Base-by-base conservation (phyloP, 257 asterid genomes). In the Solanum chaucha region DNA sequence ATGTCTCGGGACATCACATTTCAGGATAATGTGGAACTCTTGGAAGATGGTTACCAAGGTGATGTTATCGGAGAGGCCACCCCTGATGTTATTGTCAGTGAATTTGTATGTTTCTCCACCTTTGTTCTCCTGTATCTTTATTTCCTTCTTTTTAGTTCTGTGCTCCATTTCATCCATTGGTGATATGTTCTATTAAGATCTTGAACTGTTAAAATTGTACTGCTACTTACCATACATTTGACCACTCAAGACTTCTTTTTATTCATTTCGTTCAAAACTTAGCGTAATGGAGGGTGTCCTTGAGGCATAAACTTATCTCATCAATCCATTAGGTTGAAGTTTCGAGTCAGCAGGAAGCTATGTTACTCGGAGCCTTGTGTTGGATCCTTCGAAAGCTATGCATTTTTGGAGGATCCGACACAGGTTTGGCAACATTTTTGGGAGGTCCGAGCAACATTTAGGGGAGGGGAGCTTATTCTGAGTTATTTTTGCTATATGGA, bases 21-120 rank as follows among this genome's bases (percentile, higher is more conserved):
- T 90, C 96, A 97, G 99, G 98, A 90, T 74, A 92, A 92, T 87
- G 51, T 91, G 85, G 96, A 95, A 82, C 94, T 77, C 83, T 81
- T 94, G 87, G 98, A 94, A 83, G 98, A 93, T 87, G 99, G 98
- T 85, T 95, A 97, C 88, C 90, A 90, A 90, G 96, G n/a, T n/a
- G n/a, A n/a, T n/a, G n/a, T n/a, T n/a, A n/a, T n/a, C n/a, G n/a
- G n/a, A n/a, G n/a, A n/a, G 30, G 30, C 30, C 30, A 28, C 30
- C 30, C 30, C 30, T 28, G 30, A 28, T 28, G 93, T 58, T 90
- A 93, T 95, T 55, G 97, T 97, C 92, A 92, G 89, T 51, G 99
- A 95, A 95, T 97, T 97, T 86, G 99, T 95, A 97, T 17, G 97
- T 88, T 88, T 70, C 44, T 41, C 78, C 73, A 19, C 68, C 64